phyloP scores from a whole-genome alignment of 805 yeast genomes.

The Pichia nanzhaoensis region DNA sequence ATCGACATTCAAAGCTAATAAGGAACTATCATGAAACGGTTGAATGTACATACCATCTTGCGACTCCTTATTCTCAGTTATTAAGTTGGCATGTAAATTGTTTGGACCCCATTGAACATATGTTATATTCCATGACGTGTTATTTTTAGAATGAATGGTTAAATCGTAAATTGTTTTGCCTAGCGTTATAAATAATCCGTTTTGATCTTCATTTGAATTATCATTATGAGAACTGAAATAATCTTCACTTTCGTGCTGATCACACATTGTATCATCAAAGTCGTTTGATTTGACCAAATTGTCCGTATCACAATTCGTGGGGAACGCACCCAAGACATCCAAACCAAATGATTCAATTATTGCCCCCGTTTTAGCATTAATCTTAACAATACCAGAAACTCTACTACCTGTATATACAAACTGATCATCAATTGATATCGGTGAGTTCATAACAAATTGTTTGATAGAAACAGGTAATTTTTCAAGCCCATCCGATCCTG shows the following conservation, averaged over 20 bases:
- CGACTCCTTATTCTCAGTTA: constrained; percentile 45
- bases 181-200: constrained; percentile 39
- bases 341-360: constrained; percentile 57
- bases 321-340: constrained; percentile 6
- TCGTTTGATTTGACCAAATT: constrained; percentile 3
- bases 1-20: constrained; percentile 66
- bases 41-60: constrained; percentile 72
- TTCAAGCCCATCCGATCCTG: constrained; percentile 66
- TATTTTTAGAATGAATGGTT: constrained; percentile 66
- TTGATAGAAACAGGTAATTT: constrained; percentile 75
- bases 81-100: constrained; percentile 56
- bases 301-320: neutral
- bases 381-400: constrained; percentile 64
- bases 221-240: constrained; percentile 10
- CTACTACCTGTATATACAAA: constrained; percentile 84
- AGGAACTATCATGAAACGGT: constrained; percentile 74
- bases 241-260: neutral
- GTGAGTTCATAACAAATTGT: constrained; percentile 74
- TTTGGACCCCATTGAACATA: constrained; percentile 92
- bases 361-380: constrained; percentile 70
- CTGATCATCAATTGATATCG: constrained; percentile 76
- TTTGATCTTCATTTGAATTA: constrained; percentile 12
- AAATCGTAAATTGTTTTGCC: constrained; percentile 72
- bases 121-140: constrained; percentile 76
- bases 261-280: constrained; percentile 7